Percentiles rank a stretch among this genome's conserved stretches.
Evolutionary conservation across 148 eudicot genomes (phyloP).

Genomic region (Vaccinium vitisidaea): DNA sequence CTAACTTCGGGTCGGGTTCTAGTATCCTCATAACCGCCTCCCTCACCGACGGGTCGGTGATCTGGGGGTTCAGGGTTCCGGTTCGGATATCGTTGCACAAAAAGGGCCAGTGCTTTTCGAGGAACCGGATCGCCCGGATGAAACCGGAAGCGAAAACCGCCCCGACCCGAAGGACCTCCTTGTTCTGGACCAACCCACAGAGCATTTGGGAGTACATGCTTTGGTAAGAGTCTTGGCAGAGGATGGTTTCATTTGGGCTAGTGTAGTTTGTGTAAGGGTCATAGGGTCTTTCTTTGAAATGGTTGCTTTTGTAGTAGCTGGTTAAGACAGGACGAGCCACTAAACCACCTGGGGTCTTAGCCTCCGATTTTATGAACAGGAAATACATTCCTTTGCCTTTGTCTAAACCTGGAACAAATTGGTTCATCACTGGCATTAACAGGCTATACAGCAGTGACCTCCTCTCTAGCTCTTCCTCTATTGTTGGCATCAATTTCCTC

Average conservation of each 20-base stretch:
- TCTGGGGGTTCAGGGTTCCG: conserved; percentile 43
- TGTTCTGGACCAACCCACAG: conserved; percentile 56
- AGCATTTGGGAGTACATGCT: conserved; percentile 84
- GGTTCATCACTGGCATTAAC: conserved; percentile 80
- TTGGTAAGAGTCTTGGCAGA: conserved; percentile 74
- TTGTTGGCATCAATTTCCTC: conserved; percentile 75
- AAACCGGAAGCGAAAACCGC: conserved; percentile 89
- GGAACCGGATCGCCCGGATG: conserved; percentile 72
- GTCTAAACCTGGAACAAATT: conserved; percentile 62
- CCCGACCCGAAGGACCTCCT: conserved; percentile 75
- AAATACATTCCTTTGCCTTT: conserved; percentile 87
- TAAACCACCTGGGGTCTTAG: conserved; percentile 69
- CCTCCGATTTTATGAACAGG: conserved; percentile 67
- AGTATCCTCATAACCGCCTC: conserved; percentile 45
- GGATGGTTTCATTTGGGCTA: conserved; percentile 69
- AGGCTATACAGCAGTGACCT: conserved; percentile 63
- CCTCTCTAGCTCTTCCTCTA: conserved; percentile 64
- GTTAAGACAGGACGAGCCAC: conserved; percentile 77
- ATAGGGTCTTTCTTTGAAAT: conserved; percentile 51
- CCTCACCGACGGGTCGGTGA: conserved; percentile 53
- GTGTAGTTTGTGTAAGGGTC: conserved; percentile 86
- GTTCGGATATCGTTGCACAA: conserved; percentile 48
- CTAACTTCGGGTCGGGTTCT: conserved; percentile 58
- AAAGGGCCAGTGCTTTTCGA: conserved; percentile 59
- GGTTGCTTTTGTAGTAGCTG: conserved; percentile 66